Evolutionary conservation across 2,329 filamentous ascomycete species (phyloP), one percentile per base, ranked within the genome.

Genomic region (Fusarium devonianum): DNA sequence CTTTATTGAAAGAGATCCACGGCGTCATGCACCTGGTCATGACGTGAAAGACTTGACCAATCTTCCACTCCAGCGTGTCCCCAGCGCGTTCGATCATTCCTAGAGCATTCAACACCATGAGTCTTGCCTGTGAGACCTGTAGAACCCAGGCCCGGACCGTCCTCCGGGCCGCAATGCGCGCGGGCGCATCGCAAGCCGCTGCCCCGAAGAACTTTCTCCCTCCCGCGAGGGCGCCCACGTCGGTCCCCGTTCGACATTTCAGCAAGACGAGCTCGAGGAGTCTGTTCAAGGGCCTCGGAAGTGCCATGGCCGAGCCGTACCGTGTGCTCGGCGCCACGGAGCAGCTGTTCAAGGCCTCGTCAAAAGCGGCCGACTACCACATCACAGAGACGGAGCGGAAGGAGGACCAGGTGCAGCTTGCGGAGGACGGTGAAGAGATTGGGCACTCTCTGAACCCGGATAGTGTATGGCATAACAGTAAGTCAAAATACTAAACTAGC

Each of bases 321-420:
- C 82, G 88, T 44, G 89, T 92, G 23, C 89, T 94, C 67, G 87
- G 85, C 51, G 84, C 85, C 39, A 94, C 91, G 18, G 87, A 95
- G 74, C 78, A 82, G 49, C 78, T 97, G 49, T 92, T 91, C 76
- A 86, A 88, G 67, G 80, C 84, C 56, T 95, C 90, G 73, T 82
- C 86, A 7, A 75, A 73, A 49, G 84, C 89, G 58, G 92, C 89
- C 34, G 83, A 86, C 54, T 97, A 97, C 72, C 83, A 77, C 41
- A 90, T 96, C 47, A 83, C 88, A 2, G 80, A 88, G 58, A 78
- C 84, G 43, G 76, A 82, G 39, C 78, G 87, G 60, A 87, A 87
- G 61, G 83, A 84, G 4, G 84, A 81, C 1, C 79, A 83, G 36
- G 82, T 94, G 42, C 82, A 85, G 19, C 87, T 85, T 70, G 88